Base-by-base conservation (phyloP, 768 basidiomycete species). In the Pleurotus tuber-regium region DNA sequence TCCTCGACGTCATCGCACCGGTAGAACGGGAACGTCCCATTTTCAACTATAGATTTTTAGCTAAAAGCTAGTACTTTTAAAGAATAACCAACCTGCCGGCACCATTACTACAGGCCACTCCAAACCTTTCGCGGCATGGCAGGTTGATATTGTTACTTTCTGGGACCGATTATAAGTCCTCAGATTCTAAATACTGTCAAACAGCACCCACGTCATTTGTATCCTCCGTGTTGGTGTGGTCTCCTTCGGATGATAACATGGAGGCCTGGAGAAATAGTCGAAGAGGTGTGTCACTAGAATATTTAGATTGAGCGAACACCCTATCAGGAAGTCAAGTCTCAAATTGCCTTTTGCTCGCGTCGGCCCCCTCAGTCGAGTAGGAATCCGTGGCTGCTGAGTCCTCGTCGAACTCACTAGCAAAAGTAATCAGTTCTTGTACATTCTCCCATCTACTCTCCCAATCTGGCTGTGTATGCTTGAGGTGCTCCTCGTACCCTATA, bases 101-200 rank as follows among this genome's bases (percentile, higher is more conserved):
- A 90, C 71, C 55, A 94, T 84, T 0, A 94, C 90, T 1, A 93
- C 87, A 1, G 92, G 91, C 91, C 92, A 96, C 66, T 96, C 92
- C 6, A 94, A 70, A 0, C 92, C 92, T 64, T 96, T 96, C 0
- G 92, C 91, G 28, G 90, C 82, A 69, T 96, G 92, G 50, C 92
- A 91, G 0, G 92, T 95, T 1, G 86, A 77, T 38, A 94, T 82
- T 1, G 84, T 87, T 5, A 94, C 90, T 77, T 86, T 89, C 87
- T 90, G 39, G 12, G n/a, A n/a, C n/a, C n/a, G n/a, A n/a, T n/a
- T n/a, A n/a, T n/a, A n/a, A n/a, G n/a, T n/a, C n/a, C n/a, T n/a
- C n/a, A n/a, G n/a, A n/a, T n/a, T n/a, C n/a, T n/a, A n/a, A n/a
- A n/a, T n/a, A n/a, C n/a, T n/a, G n/a, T n/a, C n/a, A n/a, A n/a